Evolutionary conservation across 208 protist species (phyloP).

Genomic region (Acanthamoeba triangularis): DNA sequence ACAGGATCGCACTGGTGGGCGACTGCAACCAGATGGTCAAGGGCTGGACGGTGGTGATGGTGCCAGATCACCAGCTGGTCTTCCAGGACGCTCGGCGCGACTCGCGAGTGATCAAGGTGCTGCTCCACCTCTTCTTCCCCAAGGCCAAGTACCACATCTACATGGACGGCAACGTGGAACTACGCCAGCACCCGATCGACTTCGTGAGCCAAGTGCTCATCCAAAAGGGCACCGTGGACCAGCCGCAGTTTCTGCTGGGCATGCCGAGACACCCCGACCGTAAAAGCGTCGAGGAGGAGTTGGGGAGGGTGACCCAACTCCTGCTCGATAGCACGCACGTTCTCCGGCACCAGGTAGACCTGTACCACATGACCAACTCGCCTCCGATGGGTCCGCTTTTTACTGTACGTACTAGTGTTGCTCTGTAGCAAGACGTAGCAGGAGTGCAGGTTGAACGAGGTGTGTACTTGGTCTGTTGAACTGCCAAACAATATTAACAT

Average conservation of each 20-base stretch:
- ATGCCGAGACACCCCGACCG: neutral
- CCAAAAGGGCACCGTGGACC: neutral
- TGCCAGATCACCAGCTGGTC: neutral
- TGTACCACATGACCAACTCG: neutral
- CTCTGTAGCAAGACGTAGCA: too few relatives aligned
- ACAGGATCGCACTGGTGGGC: neutral
- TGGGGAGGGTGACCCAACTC: neutral
- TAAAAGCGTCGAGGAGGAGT: neutral
- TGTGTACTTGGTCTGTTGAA: too few relatives aligned
- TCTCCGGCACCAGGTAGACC: neutral
- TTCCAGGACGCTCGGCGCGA: neutral
- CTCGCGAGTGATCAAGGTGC: neutral
- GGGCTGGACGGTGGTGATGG: neutral
- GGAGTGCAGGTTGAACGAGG: too few relatives aligned
- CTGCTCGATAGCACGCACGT: neutral
- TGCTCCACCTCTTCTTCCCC: conserved; percentile 16
- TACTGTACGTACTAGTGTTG: too few relatives aligned
- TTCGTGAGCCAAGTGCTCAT: neutral
- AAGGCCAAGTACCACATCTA: neutral
- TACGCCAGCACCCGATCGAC: neutral
- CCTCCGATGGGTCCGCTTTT: neutral
- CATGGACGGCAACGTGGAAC: neutral
- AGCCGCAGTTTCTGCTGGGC: neutral
- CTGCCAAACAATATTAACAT: too few relatives aligned
- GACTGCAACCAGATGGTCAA: neutral